Evolutionary conservation across 106 monocot species (phyloP).

Genomic region (Acanthochlamys bracteata): DNA sequence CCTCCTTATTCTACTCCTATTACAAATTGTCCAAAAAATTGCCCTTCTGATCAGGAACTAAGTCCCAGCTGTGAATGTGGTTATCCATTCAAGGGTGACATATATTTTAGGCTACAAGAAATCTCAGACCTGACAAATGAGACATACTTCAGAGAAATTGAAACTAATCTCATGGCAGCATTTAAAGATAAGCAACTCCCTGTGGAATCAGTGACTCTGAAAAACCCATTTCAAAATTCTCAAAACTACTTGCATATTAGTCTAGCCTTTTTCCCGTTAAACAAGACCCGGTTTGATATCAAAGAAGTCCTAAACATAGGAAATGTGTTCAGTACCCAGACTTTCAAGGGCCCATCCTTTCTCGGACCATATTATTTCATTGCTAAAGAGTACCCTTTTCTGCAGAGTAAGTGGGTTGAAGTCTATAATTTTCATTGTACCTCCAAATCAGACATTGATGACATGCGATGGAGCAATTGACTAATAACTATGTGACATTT

Average conservation of each 20-base stretch:
- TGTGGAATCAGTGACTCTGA: constrained; percentile 11
- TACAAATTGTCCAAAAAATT: constrained; percentile 24
- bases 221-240: constrained; percentile 24
- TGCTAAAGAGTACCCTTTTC: constrained; percentile 36
- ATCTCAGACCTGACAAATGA: constrained; percentile 40
- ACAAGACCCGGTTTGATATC: constrained; percentile 33
- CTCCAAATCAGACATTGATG: background rate
- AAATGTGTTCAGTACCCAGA: constrained; percentile 51
- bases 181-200: constrained; percentile 10
- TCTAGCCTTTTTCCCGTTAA: constrained; percentile 49
- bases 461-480: no score
- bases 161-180: constrained; percentile 28
- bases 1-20: constrained; percentile 46
- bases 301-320: constrained; percentile 42
- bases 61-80: constrained; percentile 53
- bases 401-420: constrained; percentile 19
- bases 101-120: constrained; percentile 48
- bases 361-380: constrained; percentile 72
- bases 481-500: background rate
- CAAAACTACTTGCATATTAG: constrained; percentile 41
- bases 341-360: constrained; percentile 35
- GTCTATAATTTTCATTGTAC: background rate
- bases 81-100: constrained; percentile 47
- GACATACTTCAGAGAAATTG: constrained; percentile 34
- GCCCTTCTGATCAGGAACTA: constrained; percentile 31